phyloP scores from a whole-genome alignment of 2,329 filamentous ascomycete genomes.

The Stylonectria norvegica region DNA sequence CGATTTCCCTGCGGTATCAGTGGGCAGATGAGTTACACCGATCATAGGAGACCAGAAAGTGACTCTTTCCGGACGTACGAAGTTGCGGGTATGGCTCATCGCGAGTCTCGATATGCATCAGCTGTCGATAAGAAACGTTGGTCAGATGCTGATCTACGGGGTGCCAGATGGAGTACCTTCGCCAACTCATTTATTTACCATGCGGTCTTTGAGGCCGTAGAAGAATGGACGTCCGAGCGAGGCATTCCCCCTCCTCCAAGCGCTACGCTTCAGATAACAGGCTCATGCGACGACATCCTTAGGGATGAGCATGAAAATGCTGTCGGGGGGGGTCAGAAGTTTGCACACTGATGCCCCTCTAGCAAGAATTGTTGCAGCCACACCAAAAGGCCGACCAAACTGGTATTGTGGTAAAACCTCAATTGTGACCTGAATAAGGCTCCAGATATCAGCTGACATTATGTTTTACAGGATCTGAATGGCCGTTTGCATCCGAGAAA shows the following conservation, averaged over 20 bases:
- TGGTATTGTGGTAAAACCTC: conserved; percentile 14
- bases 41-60: conserved; percentile 13
- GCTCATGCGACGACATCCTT: conserved; percentile 10
- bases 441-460: neutral
- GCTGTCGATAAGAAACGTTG: conserved; percentile 5
- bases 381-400: conserved; percentile 16
- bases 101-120: conserved; percentile 16
- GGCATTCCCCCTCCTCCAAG: conserved; percentile 5
- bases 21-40: conserved; percentile 11
- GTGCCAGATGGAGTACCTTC: conserved; percentile 16
- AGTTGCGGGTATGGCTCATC: conserved; percentile 15
- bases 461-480: conserved; percentile 4
- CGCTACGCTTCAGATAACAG: conserved; percentile 5
- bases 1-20: conserved; percentile 13
- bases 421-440: neutral
- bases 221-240: conserved; percentile 10
- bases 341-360: conserved; percentile 13
- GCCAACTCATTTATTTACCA: conserved; percentile 19
- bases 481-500: conserved; percentile 2
- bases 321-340: conserved; percentile 12
- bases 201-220: conserved; percentile 14
- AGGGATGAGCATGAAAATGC: conserved; percentile 17
- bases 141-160: conserved; percentile 10
- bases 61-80: conserved; percentile 13
- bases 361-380: conserved; percentile 13